Base-by-base conservation (phyloP, 169 alveolate genomes). In the Cryptosporidium parvum region DNA sequence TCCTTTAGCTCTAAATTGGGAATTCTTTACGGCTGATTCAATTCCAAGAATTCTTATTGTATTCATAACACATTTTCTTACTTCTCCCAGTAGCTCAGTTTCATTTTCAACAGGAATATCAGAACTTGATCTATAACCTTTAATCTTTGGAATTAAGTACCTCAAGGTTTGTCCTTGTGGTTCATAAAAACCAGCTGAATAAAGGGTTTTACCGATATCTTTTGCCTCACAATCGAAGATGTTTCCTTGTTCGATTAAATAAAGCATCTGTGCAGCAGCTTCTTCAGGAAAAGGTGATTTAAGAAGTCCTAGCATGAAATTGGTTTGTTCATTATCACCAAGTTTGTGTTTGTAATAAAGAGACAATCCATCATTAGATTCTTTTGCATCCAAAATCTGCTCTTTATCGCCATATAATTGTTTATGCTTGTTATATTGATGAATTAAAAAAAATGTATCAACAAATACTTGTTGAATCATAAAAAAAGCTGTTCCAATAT, bases 221-320 rank as follows among this genome's bases (percentile, higher is more conserved):
- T 80, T 80, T 23, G 89, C 75, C 12, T 80, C 89, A 44, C 53
- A 80, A 62, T 80, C 89, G 65, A 80, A 80, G n/a, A 80, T 26
- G 29, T 80, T 67, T 16, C 89, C 89, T 16, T 80, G 89, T 16
- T 80, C 89, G 10, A 80, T 65, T 42, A 80, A 37, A 80, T 80
- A 80, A n/a, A 80, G 45, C 89, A 80, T 80, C 44, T 80, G 89
- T 14, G 89, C 72, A 37, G 89, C 89, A 42, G 89, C 89, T 33
- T 80, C 89, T 14, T 80, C 89, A 39, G 89, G 89, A n/a, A 62
- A 80, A 62, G 89, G 80, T 2, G 89, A 80, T n/a, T 65, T 80
- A 23, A 80, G 48, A 14, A 80, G 51, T 18, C 89, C 89, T 35
- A 59, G 16, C 6, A 62, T 61, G 26, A 80, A 80, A 39, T 62